Percentiles rank a stretch among this genome's conserved stretches.
These are phyloP conservation scores for Botryotinia convoluta DNA, from an alignment of 2,329 filamentous ascomycete species.

Conservation along the genomic window DNA sequence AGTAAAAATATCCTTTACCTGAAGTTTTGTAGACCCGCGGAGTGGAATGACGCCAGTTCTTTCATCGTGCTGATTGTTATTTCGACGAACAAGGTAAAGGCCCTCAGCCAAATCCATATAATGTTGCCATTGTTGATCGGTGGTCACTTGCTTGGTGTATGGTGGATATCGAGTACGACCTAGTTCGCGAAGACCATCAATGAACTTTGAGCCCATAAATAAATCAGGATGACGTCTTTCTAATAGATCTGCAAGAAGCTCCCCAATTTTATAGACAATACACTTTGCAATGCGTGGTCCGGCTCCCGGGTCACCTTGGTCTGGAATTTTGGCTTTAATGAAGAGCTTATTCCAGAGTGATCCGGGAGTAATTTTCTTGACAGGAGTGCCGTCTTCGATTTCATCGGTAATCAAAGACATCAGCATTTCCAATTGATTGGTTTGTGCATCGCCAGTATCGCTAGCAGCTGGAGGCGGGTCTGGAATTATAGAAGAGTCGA, in stretches of 20 bases:
- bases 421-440: conserved; percentile 4
- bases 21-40: not conserved
- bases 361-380: conserved; percentile 2
- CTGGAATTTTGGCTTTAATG: conserved; percentile 1
- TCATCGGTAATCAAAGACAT: not conserved
- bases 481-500: not conserved
- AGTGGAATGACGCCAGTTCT: not conserved
- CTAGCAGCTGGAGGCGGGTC: not conserved
- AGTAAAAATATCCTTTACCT: conserved; percentile 8
- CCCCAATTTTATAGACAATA: conserved; percentile 5
- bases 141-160: not conserved
- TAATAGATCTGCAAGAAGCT: conserved; percentile 1
- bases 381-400: not conserved
- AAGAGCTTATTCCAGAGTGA: conserved; percentile 1
- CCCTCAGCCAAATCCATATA: conserved; percentile 3
- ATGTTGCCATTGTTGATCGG: conserved; percentile 4
- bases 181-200: not conserved
- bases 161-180: conserved; percentile 5
- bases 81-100: conserved; percentile 13
- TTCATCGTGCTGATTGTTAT: not conserved
- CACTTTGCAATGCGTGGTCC: conserved; percentile 17
- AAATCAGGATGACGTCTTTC: conserved; percentile 1
- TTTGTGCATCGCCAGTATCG: not conserved
- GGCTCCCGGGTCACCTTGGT: not conserved
- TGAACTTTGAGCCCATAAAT: not conserved